Base-by-base conservation (phyloP, 2,329 filamentous ascomycete species). In the Seiridium cupressi region DNA sequence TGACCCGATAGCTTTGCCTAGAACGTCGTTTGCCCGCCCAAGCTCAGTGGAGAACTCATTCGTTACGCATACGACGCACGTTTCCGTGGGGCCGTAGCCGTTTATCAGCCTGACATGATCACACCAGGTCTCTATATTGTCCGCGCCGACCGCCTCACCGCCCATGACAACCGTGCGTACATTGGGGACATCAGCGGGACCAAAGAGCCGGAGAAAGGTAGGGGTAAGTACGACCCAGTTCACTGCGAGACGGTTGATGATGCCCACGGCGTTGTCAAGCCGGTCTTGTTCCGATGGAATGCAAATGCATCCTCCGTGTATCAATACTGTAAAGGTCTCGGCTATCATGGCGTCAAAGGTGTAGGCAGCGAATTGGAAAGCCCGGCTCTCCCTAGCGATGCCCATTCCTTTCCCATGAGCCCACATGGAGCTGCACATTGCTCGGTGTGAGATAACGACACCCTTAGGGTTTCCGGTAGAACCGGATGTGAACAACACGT, bases 401-500 rank as follows among this genome's bases (percentile, higher is more conserved):
- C 31, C 47, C 64, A 60, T 8, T 60, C 60, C 35, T 63, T 34
- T 9, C 56, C 57, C 54, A 65, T 61, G 13, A 42, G 58, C 61
- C 49, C 44, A 38, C 31, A 61, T 47, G 49, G 63, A 58, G 26
- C 63, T 62, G 59, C 60, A n/a, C 18, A 68, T 58, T 35, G 64
- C 55, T 10, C 47, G 44, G 56, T 71, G 67, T n/a, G 61, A 59
- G 34, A 72, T 59, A 35, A 80, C 73, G 34, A 82, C 78, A 32
- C 80, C 80, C 69, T 83, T 83, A 3, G 81, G 80, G 38, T 72
- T 69, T 10, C 81, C 80, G 1, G 80, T 82, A 18, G 78, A 81
- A n/a, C 80, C 81, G n/a, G 46, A 56, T 76, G 82, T 58, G 79
- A 82, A 68, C 79, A 81, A 69, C 80, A 79, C 64, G 81, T 79